phyloP scores from a whole-genome alignment of 805 yeast genomes.

The Saturnispora sekii region DNA sequence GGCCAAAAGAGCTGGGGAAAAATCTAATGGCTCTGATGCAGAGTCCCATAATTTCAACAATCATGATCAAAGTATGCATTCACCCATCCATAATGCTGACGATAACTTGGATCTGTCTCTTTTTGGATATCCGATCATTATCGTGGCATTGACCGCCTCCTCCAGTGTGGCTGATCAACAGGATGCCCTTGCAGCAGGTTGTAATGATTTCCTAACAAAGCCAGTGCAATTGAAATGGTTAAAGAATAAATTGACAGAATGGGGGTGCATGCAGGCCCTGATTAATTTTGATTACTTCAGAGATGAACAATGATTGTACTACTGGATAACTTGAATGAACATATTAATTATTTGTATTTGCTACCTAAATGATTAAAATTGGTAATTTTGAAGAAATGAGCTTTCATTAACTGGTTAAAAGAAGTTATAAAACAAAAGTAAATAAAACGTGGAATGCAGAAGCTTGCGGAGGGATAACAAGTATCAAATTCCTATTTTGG shows the following conservation, averaged over 20 bases:
- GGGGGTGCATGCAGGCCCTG: constrained; percentile 99
- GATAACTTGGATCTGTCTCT: constrained; percentile 50
- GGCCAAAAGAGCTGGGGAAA: constrained; percentile 5
- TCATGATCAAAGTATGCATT: constrained; percentile 1
- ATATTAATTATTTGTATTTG: background rate
- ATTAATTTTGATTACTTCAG: constrained; percentile 94
- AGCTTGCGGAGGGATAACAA: background rate
- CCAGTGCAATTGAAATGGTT: constrained; percentile 95
- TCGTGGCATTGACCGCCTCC: constrained; percentile 93
- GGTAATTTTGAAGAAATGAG: background rate
- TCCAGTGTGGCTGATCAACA: constrained; percentile 77
- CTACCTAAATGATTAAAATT: background rate
- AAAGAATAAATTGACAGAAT: constrained; percentile 85
- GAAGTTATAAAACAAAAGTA: background rate
- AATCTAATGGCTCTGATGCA: too few relatives aligned
- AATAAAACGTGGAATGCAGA: background rate
- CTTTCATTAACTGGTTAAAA: background rate
- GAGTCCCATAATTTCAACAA: background rate
- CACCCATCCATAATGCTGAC: constrained; percentile 15
- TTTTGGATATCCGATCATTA: constrained; percentile 93
- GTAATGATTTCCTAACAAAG: constrained; percentile 91
- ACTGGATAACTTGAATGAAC: background rate
- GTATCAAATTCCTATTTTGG: background rate
- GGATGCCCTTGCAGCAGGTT: constrained; percentile 92
- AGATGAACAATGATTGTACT: constrained; percentile 20